Evolutionary conservation across 495 filamentous ascomycete genomes (phyloP), one percentile per base, ranked within the genome.

Genomic region (Penicillium dipodomyicola): DNA sequence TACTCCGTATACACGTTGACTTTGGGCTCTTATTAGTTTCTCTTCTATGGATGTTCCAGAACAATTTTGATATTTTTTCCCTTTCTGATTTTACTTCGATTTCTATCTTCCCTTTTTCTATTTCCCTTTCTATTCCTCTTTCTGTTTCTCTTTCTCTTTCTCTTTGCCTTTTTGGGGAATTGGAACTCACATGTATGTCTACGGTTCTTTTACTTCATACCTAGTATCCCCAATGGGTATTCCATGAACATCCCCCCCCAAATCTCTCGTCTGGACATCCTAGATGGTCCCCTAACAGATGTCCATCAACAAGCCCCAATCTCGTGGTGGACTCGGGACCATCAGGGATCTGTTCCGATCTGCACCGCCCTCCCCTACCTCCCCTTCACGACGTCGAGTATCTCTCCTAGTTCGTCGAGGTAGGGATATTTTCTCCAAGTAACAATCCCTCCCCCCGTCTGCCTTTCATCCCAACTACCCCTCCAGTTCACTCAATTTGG

Each of bases 401-500:
- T 72, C 70, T 47, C 56, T 70, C 43, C 60, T 77, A 19, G 62
- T 75, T 54, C 74, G 73, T 62, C 74, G 75, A 70, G 69, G 72
- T 54, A 71, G 72, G 59, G 64, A 62, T 64, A 58, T 73, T 19
- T 70, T 77, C 61, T 67, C 63, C 65, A 73, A 76, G 73, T 77
- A 78, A 63, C 54, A 56, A 62, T 53, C 59, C 60, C 58, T 62
- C 49, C 46, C 42, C 42, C 35, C 44, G 15, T 27, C 14, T 39
- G 7, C n/a, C 52, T 49, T 59, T 44, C 54, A 22, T 37, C 17
- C 56, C 42, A 49, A 41, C 10, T 48, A 42, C 48, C 45, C 50
- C 46, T 46, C 39, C 44, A 20, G 40, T 44, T 52, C 42, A 20
- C 25, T 25, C 8, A 23, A 30, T 14, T 46, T 39, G 17, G 41